phyloP scores from a whole-genome alignment of 2,329 filamentous ascomycete genomes.

The Stagonosporopsis rhizophila region DNA sequence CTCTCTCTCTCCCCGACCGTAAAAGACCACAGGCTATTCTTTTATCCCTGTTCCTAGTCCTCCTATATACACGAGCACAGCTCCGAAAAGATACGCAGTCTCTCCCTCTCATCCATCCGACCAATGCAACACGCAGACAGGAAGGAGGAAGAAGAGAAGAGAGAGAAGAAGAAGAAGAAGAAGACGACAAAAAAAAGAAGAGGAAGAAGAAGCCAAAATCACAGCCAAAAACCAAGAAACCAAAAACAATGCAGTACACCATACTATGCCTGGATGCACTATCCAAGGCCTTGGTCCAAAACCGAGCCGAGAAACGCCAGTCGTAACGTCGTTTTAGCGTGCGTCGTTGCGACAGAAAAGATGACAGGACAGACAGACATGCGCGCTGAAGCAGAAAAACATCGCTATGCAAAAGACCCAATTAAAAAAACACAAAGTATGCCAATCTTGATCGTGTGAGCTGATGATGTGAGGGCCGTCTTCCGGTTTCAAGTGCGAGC shows the following conservation, averaged over 20 bases:
- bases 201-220: background rate
- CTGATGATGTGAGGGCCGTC: background rate
- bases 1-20: no score
- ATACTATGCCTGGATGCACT: slow-evolving; percentile 9
- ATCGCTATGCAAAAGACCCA: slow-evolving; percentile 1
- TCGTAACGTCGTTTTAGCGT: slow-evolving; percentile 4
- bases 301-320: slow-evolving; percentile 7
- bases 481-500: no score
- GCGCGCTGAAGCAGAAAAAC: background rate
- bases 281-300: slow-evolving; percentile 4
- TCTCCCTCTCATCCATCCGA: no score
- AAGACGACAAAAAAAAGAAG: no score
- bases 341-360: background rate
- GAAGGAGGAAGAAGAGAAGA: no score
- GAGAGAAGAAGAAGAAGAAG: no score
- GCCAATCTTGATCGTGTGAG: background rate
- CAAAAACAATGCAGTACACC: background rate
- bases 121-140: no score
- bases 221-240: background rate
- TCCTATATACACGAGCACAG: no score
- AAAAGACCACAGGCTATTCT: no score
- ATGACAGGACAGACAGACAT: background rate
- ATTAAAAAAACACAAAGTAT: slow-evolving; percentile 1
- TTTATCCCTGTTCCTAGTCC: no score
- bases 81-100: no score